phyloP scores from a whole-genome alignment of 73 alveolate genomes.

The Paraurostyla sp. region DNA sequence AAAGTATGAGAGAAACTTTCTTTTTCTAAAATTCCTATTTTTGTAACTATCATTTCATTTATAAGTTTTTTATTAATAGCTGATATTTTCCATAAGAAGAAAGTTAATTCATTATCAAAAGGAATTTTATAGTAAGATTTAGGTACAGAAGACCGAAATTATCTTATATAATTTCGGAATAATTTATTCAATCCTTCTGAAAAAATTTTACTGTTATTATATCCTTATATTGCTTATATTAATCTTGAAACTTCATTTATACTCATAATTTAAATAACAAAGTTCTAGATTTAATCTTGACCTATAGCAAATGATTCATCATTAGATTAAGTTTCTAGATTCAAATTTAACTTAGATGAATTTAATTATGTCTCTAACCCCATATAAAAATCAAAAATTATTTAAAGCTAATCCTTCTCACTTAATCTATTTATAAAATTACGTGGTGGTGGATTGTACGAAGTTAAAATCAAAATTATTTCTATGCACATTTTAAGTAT shows the following conservation, averaged over 20 bases:
- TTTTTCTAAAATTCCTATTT: not conserved
- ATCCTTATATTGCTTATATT: not conserved
- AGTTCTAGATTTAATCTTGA: not conserved
- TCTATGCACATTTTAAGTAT: not conserved
- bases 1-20: not conserved
- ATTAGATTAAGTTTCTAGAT: too few relatives aligned
- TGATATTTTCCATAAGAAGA: not conserved
- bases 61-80: not conserved
- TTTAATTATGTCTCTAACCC: not conserved
- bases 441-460: not conserved
- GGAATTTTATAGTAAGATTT: constrained; percentile 3
- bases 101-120: not conserved
- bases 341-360: not conserved
- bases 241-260: constrained; percentile 1
- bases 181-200: not conserved
- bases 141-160: not conserved
- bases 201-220: not conserved
- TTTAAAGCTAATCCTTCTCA: not conserved
- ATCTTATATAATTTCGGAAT: not conserved
- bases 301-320: not conserved
- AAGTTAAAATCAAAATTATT: not conserved
- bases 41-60: not conserved
- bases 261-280: not conserved
- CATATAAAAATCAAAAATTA: not conserved
- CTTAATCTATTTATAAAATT: not conserved